Base-by-base conservation (phyloP, 1,284 basidiomycete genomes). In the Cystobasidium slooffiae region DNA sequence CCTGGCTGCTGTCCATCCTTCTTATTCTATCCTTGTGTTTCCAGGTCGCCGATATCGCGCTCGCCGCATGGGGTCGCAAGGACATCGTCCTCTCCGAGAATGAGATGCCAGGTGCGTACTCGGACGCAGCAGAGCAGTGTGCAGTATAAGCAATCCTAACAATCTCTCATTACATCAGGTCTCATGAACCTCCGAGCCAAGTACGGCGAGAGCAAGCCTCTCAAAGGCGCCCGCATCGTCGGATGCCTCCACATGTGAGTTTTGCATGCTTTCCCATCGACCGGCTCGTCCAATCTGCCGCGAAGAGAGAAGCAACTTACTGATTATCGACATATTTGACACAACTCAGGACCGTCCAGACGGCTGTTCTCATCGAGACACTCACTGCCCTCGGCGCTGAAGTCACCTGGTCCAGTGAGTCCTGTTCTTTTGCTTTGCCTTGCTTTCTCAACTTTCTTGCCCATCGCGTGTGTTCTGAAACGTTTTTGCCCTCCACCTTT, bases 151-250 rank as follows among this genome's bases (percentile, higher is more conserved):
- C 31, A n/a, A 12, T 39, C 24, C 46, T 43, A 24, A 14, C n/a
- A 14, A 24, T 18, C 10, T 0, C 46, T 67, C 22, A 41, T 90
- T 88, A 90, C 86, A 91, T 92, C 84, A 93, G 94, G 91, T 82
- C 90, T 97, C 83, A 94, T 97, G 88, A 92, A 91, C 85, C 85
- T 96, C 84, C 88, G 93, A 49, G 76, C 75, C 65, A 75, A 96
- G 93, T 89, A 97, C 84, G 89, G 87, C 77, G 84, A 88, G 46
- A 83, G 88, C 64, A 87, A 97, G 86, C 96, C 96, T 77, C 87
- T 99, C 84, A 91, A 91, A 84, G 95, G 94, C 79, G 94, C 96
- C 73, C 92, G 97, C 79, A 94, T 99, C 81, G 96, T 94, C 78
- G 97, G 97, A 81, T 97, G 95, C 84, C 89, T 97, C 78, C 94